Conservation (phyloP, 2,329 filamentous ascomycete genomes). For the Colletotrichum sp. region DNA sequence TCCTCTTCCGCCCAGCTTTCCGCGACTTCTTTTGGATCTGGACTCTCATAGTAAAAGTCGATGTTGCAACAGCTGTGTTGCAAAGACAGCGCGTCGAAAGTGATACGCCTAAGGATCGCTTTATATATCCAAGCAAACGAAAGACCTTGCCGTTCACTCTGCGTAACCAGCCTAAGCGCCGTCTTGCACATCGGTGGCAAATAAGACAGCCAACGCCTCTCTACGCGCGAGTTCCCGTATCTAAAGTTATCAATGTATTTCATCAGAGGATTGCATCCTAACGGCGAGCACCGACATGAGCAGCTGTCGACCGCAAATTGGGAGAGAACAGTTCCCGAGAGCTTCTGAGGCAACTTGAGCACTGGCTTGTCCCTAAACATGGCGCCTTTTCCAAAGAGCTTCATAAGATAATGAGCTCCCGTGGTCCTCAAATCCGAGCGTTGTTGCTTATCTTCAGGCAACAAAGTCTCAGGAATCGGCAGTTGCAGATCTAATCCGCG, state of each 20-base stretch:
- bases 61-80: not conserved
- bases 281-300: not conserved
- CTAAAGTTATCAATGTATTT: not conserved
- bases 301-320: not conserved
- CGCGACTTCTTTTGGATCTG: not conserved
- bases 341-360: not conserved
- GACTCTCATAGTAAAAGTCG: not conserved
- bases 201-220: not conserved
- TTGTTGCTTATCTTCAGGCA: accelerated
- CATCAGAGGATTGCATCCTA: not conserved
- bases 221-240: accelerated
- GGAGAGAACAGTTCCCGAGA: not conserved
- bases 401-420: not conserved
- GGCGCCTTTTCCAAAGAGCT: accelerated
- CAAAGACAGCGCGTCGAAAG: not conserved
- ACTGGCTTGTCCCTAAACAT: not conserved
- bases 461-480: not conserved
- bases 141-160: accelerated
- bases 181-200: not conserved
- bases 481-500: not conserved
- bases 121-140: not conserved
- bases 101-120: not conserved
- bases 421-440: not conserved
- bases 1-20: not conserved
- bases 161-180: not conserved